phyloP scores from a whole-genome alignment of 306 rosid genomes.

The Gastrolobium villosum region DNA sequence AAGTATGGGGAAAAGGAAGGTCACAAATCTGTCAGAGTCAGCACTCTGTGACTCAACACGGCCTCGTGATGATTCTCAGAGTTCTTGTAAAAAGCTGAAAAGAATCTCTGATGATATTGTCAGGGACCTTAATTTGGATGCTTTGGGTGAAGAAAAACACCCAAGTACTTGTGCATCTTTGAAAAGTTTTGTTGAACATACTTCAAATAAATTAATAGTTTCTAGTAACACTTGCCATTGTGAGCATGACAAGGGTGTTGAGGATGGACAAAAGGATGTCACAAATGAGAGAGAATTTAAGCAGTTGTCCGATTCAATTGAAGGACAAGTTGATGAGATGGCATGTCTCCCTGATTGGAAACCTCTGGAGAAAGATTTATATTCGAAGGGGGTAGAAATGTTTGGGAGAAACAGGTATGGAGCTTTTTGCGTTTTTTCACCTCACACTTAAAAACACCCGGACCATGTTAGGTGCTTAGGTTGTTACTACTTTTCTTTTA shows the following conservation, averaged over 20 bases:
- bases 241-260: slow-evolving; percentile 41
- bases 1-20: slow-evolving; percentile 59
- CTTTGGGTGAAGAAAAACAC: slow-evolving; percentile 44
- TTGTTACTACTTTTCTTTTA: background rate
- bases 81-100: slow-evolving; percentile 64
- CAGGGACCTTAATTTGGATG: slow-evolving; percentile 42
- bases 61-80: slow-evolving; percentile 50
- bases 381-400: slow-evolving; percentile 82
- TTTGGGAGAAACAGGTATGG: slow-evolving; percentile 88
- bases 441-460: slow-evolving; percentile 14
- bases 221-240: slow-evolving; percentile 47
- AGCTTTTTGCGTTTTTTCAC: slow-evolving; percentile 18
- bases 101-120: slow-evolving; percentile 52
- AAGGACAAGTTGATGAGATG: slow-evolving; percentile 46
- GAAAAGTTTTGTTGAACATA: slow-evolving; percentile 36
- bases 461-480: background rate
- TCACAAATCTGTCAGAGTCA: slow-evolving; percentile 44
- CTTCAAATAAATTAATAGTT: slow-evolving; percentile 49
- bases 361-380: slow-evolving; percentile 77
- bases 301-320: slow-evolving; percentile 50
- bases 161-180: slow-evolving; percentile 20
- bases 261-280: slow-evolving; percentile 45
- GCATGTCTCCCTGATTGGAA: slow-evolving; percentile 64
- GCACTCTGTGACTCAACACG: slow-evolving; percentile 40
- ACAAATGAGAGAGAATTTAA: slow-evolving; percentile 47